Conservation (phyloP, 2,329 filamentous ascomycete genomes). For the Lachnellula willkommii region DNA sequence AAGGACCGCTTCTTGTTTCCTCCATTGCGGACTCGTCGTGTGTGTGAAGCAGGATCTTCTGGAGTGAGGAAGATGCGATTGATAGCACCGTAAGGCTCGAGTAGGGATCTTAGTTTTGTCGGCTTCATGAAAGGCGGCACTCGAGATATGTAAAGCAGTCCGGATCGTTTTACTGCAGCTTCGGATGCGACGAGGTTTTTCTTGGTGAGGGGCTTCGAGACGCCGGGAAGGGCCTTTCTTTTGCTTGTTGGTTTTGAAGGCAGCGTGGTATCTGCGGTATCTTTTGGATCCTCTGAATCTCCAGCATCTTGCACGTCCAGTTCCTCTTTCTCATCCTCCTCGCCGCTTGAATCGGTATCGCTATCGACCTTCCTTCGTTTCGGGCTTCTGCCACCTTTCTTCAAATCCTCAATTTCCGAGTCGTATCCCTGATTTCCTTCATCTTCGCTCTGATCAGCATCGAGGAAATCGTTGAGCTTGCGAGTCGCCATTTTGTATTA, state of each 20-base stretch:
- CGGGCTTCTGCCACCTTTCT: conserved; percentile 55
- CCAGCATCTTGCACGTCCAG: conserved; percentile 27
- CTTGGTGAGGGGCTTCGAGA: conserved; percentile 53
- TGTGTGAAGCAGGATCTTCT: conserved; percentile 63
- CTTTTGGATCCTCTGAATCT: conserved; percentile 20
- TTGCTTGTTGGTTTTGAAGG: conserved; percentile 24
- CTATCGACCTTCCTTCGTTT: conserved; percentile 59
- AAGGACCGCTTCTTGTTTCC: conserved; percentile 82
- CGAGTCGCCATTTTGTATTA: conserved; percentile 54
- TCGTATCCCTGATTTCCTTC: conserved; percentile 50
- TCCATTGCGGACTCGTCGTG: conserved; percentile 62
- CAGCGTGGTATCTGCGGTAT: conserved; percentile 2
- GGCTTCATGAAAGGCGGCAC: conserved; percentile 89
- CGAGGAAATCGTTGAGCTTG: conserved; percentile 69
- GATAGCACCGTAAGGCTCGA: conserved; percentile 69
- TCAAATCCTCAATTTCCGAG: conserved; percentile 60
- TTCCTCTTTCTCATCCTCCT: conserved; percentile 29
- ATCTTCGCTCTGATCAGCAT: conserved; percentile 53
- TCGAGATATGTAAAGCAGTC: conserved; percentile 77
- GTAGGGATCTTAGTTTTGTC: conserved; percentile 66
- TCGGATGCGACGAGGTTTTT: conserved; percentile 64
- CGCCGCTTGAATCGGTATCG: conserved; percentile 38
- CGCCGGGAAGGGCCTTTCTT: conserved; percentile 39
- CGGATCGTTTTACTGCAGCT: conserved; percentile 64
- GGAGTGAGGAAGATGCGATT: conserved; percentile 76